A percentile compares a stretch with the other conserved stretches of the same genome.
phyloP scores from a whole-genome alignment of 192 early-diverging fungal species.

The Podila minutissima region DNA sequence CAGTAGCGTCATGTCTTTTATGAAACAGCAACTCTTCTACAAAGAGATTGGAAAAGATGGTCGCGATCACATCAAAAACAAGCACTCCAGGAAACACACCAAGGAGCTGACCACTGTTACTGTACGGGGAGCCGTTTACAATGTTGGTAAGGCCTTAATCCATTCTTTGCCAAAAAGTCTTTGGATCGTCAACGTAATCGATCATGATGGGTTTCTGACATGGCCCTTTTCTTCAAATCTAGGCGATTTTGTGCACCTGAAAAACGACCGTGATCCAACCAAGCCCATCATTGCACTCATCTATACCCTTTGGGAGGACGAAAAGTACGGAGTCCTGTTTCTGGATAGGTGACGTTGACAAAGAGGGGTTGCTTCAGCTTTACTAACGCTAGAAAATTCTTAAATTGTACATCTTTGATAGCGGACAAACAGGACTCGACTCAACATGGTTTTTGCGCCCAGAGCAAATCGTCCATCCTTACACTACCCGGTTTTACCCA shows the following conservation, averaged over 20 bases:
- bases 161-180: too few relatives aligned
- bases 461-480: constrained; percentile 71
- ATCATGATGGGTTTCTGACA: neutral
- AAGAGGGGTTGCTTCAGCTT: neutral
- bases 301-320: constrained; percentile 58
- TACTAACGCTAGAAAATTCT: neutral
- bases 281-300: constrained; percentile 75
- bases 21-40: constrained; percentile 33
- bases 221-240: neutral
- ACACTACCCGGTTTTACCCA: constrained; percentile 64
- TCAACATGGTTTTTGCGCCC: constrained; percentile 73
- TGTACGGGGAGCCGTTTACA: constrained; percentile 17
- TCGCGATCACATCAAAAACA: constrained; percentile 11
- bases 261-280: constrained; percentile 60
- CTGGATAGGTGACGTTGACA: neutral
- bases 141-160: constrained; percentile 13
- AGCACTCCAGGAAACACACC: constrained; percentile 26
- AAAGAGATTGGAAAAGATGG: constrained; percentile 50
- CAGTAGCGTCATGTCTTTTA: neutral
- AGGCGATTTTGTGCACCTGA: constrained; percentile 74
- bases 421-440: constrained; percentile 53
- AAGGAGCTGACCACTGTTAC: constrained; percentile 21
- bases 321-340: constrained; percentile 31
- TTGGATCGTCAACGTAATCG: too few relatives aligned
- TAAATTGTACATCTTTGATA: constrained; percentile 9